Evolutionary conservation across 352 stramenopile species (phyloP).

Genomic region (Plasmopara viticola): DNA sequence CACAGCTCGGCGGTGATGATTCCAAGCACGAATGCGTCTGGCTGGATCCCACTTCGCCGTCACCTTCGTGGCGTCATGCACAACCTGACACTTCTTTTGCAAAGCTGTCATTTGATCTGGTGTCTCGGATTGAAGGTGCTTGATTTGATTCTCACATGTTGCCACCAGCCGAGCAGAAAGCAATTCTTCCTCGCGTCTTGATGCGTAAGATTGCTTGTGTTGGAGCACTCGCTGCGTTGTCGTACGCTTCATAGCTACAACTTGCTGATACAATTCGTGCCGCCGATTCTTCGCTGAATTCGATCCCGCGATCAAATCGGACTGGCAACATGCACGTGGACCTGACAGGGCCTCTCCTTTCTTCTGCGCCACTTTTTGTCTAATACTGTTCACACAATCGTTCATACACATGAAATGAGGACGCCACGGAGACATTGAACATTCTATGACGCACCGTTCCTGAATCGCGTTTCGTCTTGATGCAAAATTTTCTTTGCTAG

Average conservation of each 20-base stretch:
- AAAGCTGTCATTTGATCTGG: slow-evolving; percentile 11
- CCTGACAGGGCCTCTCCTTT: slow-evolving; percentile 11
- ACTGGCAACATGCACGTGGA: background rate
- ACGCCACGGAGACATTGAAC: background rate
- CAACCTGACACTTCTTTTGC: slow-evolving; percentile 7
- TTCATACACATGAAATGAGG: no score
- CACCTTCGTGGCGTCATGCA: background rate
- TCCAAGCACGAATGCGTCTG: slow-evolving; percentile 32
- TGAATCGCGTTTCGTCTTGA: slow-evolving; percentile 21
- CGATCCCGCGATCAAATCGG: background rate
- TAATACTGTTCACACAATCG: slow-evolving; percentile 12
- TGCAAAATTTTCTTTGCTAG: slow-evolving; percentile 17
- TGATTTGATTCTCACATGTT: slow-evolving; percentile 43
- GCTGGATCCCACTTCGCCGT: slow-evolving; percentile 15
- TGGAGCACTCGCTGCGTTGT: slow-evolving; percentile 22
- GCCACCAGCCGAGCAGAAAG: slow-evolving; percentile 19
- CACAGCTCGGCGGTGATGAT: slow-evolving; percentile 29
- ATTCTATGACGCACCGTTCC: slow-evolving; percentile 21
- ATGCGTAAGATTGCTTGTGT: slow-evolving; percentile 12
- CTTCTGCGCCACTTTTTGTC: slow-evolving; percentile 14
- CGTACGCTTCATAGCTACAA: slow-evolving; percentile 25
- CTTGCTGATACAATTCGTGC: slow-evolving; percentile 38
- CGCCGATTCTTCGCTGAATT: slow-evolving; percentile 15
- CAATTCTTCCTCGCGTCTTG: slow-evolving; percentile 13
- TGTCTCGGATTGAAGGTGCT: slow-evolving; percentile 24